Base-by-base conservation (phyloP, 768 basidiomycete species). In the Piloderma croceum region DNA sequence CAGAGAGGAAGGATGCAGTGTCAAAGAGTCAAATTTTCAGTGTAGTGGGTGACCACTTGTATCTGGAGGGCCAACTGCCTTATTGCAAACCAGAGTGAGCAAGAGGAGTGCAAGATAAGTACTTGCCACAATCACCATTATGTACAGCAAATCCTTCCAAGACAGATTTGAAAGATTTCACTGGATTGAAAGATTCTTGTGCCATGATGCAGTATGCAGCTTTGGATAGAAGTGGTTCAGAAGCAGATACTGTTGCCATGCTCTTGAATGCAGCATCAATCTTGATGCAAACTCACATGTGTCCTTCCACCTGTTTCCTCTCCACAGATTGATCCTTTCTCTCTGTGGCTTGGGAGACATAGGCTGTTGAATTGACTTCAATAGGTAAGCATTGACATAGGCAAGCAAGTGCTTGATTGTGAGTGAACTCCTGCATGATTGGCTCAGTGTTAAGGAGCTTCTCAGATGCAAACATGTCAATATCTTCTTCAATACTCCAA, bases 231-330 rank as follows among this genome's bases (percentile, higher is more conserved):
- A 56, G 36, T 13, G 59, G 60, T 43, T 61, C 57, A 3, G 57
- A 59, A 21, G 57, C 19, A 24, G 49, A 53, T 9, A 44, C 29
- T n/a, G 61, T 62, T 15, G 41, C 34, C 47, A 60, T 50, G 41
- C 27, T 41, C 34, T 53, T 40, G n/a, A 41, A 53, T 36, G 17
- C 46, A 15, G 46, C 37, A 20, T 38, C 42, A 12, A 53, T 48
- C 15, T 49, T 48, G 15, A 58, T 40, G 42, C 50, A 56, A 18
- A 65, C 41, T 11, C 63, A 56, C 58, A 63, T 52, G 43, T 63
- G 62, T 1, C 47, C 36, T 40, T 58, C 56, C 5, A 65, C 61
- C 43, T 61, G 60, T 31, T 31, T 43, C 43, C 43, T 45, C 41
- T 61, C 55, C 33, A 34, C n/a, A n/a, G n/a, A n/a, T n/a, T n/a